Evolutionary conservation across 495 filamentous ascomycete species (phyloP), one percentile per base, ranked within the genome.

Genomic region (Aspergillus sclerotiicarbonarius): DNA sequence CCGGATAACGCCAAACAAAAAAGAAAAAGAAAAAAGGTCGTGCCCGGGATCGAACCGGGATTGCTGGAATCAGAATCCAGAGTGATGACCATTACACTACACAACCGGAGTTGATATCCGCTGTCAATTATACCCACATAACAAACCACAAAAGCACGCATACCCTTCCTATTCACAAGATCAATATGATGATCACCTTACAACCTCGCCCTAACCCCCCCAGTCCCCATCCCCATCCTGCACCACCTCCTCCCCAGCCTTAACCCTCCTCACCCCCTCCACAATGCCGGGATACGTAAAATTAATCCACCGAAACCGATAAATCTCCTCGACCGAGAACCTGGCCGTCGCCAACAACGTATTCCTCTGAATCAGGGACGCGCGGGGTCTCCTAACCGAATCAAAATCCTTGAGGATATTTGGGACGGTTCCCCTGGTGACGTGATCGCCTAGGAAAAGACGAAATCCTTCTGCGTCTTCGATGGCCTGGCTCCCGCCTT

Each of bases 31-130:
- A 50, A 54, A 58, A 54, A 73, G 69, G 69, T 74, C 71, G 58
- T 72, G 63, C 69, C 69, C 69, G 71, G 67, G 68, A 72, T 70
- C 70, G 70, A 72, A 72, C 68, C 70, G 64, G 68, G 71, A 71
- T 71, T 63, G 59, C 57, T 45, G 58, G 70, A 71, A 73, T 73
- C 69, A 71, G 70, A 73, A 73, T 71, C 70, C 57, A 45, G 47
- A 50, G 70, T 71, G 64, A 63, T 73, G 48, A 62, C 66, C 66
- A 65, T 65, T 67, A 68, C 62, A 64, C 63, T 64, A 67, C 59
- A 64, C 55, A 66, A 68, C 66, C 54, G 25, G 5, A 25, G 25
- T 25, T 25, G 25, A 25, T 25, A 5, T 25, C 25, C 2, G 25
- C 25, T n/a, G n/a, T n/a, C n/a, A n/a, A n/a, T n/a, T n/a, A n/a